Evolutionary conservation across 2,329 filamentous ascomycete species (phyloP).

Genomic region (Paracoccidioides lutzii): DNA sequence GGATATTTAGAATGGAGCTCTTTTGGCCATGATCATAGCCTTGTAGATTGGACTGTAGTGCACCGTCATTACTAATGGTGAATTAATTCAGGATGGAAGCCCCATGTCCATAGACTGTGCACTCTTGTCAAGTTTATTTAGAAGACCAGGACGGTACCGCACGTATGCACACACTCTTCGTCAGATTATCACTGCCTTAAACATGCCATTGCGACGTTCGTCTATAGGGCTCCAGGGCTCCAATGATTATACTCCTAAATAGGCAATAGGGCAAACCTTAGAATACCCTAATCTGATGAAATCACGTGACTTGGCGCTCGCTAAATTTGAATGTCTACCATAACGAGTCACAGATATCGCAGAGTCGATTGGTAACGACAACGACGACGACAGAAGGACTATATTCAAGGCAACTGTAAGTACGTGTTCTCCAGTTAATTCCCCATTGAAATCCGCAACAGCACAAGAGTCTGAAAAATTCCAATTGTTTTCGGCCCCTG

Average conservation of each 20-base stretch:
- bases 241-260: neutral
- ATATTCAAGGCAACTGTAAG: neutral
- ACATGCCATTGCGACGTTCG: too few species aligned
- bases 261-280: slow-evolving; percentile 6
- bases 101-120: too few species aligned
- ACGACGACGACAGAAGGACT: neutral
- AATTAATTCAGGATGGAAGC: too few species aligned
- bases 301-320: slow-evolving; percentile 5
- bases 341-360: neutral
- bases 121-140: too few species aligned
- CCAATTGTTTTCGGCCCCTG: neutral
- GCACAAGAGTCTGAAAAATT: neutral
- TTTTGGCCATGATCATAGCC: too few species aligned
- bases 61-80: too few species aligned
- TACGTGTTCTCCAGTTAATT: neutral
- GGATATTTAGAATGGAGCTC: too few species aligned
- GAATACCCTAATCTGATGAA: slow-evolving; percentile 3
- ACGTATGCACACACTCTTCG: too few species aligned
- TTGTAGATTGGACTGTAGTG: too few species aligned
- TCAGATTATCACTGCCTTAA: too few species aligned
- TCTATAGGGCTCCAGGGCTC: neutral
- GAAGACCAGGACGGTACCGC: too few species aligned
- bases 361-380: neutral
- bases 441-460: neutral
- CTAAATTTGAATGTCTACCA: neutral